Evolutionary conservation across 108 stramenopile genomes (phyloP), one percentile per base, ranked within the genome.

Genomic region (Bacterosira constricta): DNA sequence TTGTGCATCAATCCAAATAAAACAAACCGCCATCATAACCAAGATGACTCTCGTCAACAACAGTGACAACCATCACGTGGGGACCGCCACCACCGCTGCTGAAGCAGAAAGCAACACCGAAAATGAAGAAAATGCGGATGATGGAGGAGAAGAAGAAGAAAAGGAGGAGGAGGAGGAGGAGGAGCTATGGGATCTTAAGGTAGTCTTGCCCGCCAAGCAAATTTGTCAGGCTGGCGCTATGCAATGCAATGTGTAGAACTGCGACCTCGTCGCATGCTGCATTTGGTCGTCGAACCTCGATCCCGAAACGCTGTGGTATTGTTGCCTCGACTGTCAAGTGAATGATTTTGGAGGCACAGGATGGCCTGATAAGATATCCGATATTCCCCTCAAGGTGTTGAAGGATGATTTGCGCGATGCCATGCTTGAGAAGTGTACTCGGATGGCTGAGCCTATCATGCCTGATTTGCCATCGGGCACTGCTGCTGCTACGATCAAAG

Each of bases 271-370:
- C 3, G 78, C 71, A 45, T 73, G 72, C 54, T 56, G 72, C 56
- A 45, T 58, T 25, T 91, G 85, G 81, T 84, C 69, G 27, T 86
- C 86, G 6, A 75, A 78, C 15, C 15, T 51, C 15, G 71, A 62
- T 6, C 83, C 87, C 15, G 84, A 85, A 18, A 60, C 84, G 15
- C 71, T 71, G 17, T 88, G 90, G 90, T 64, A 83, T 42, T 65
- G 82, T 17, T 91, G 90, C 67, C 54, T 78, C 31, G 70, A 80
- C 39, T 88, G 87, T 58, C 85, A 86, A 54, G 67, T 37, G 35
- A 49, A 66, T 20, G 71, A 82, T 49, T 82, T 74, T 55, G 83
- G 83, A 15, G 86, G 80, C 25, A n/a, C n/a, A n/a, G n/a, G n/a
- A 29, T 82, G 80, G 80, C 83, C 73, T 38, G 55, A 37, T 31